Percentiles rank a stretch among this genome's conserved stretches.
Evolutionary conservation across 768 basidiomycete genomes (phyloP).

Genomic region (Strobilomyces dryophilus): DNA sequence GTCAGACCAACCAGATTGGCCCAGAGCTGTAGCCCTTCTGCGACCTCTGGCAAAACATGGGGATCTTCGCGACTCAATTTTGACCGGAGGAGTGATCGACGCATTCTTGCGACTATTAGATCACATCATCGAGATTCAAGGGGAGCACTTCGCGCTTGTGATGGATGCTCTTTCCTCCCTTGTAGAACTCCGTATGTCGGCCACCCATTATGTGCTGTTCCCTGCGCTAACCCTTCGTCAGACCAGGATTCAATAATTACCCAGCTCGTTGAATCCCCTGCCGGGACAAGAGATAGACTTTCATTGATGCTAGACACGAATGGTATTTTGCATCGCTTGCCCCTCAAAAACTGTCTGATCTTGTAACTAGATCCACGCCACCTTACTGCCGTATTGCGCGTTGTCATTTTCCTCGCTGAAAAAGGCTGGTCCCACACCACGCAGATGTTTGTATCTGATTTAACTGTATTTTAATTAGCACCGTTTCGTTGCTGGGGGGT

Average conservation of each 20-base stretch:
- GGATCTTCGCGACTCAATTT: not conserved
- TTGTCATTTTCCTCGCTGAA: constrained; percentile 4
- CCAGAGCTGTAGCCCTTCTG: constrained; percentile 4
- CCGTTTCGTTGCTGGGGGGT: not conserved
- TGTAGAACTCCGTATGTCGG: constrained; percentile 1
- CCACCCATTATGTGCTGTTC: not conserved
- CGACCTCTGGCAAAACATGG: constrained; percentile 3
- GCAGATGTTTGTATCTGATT: not conserved
- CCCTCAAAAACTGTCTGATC: not conserved
- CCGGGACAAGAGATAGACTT: not conserved
- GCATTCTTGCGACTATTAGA: constrained; percentile 3
- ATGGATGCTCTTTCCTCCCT: constrained; percentile 7
- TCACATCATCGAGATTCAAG: not conserved
- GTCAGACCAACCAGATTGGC: constrained; percentile 5
- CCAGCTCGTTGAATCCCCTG: not conserved
- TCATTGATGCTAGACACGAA: constrained; percentile 2
- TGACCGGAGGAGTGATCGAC: not conserved
- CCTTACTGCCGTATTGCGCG: constrained; percentile 5
- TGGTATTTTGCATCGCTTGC: not conserved
- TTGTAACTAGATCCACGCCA: not conserved
- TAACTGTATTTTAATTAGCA: not conserved
- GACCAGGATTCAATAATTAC: not conserved
- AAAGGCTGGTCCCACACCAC: not conserved
- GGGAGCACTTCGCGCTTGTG: constrained; percentile 4
- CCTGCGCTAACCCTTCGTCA: not conserved